Percentiles rank a stretch among this genome's conserved stretches.
Evolutionary conservation across 495 filamentous ascomycete species (phyloP).

Genomic region (Hypomontagnella submonticulosa): DNA sequence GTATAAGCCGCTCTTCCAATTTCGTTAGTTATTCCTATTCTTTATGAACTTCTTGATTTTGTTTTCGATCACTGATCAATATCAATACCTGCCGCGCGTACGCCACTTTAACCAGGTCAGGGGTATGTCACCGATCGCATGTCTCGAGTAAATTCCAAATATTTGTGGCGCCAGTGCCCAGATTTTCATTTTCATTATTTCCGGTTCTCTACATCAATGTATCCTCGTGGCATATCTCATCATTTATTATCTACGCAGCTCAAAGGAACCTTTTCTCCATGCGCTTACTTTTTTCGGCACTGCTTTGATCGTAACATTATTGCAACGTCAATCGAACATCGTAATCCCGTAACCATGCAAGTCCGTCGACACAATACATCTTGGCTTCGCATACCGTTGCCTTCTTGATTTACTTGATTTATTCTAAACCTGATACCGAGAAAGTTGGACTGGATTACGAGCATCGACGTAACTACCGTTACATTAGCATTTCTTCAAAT

Average conservation of each 20-base stretch:
- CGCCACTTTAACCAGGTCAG: too few species aligned
- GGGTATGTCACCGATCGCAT: too few species aligned
- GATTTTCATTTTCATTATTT: too few species aligned
- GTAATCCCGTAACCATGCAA: slow-evolving; percentile 8
- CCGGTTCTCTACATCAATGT: too few species aligned
- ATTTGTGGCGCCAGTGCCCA: too few species aligned
- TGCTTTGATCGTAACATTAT: slow-evolving; percentile 21
- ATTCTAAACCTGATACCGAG: neutral
- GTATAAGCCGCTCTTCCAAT: neutral
- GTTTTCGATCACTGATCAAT: too few species aligned
- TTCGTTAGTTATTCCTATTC: neutral
- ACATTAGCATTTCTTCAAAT: slow-evolving; percentile 15
- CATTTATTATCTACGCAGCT: neutral
- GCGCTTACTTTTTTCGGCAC: neutral
- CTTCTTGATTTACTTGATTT: neutral
- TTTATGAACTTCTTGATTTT: neutral
- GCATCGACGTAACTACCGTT: slow-evolving; percentile 15
- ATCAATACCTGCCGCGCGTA: too few species aligned
- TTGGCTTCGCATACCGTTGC: slow-evolving; percentile 34
- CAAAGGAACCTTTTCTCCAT: neutral
- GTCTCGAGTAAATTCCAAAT: too few species aligned
- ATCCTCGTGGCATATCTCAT: neutral
- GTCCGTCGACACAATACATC: neutral
- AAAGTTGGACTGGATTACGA: slow-evolving; percentile 14
- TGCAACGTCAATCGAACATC: slow-evolving; percentile 26